These are phyloP conservation scores for Quercus mongolica DNA, from an alignment of 306 rosid genomes.

Conservation along the genomic window DNA sequence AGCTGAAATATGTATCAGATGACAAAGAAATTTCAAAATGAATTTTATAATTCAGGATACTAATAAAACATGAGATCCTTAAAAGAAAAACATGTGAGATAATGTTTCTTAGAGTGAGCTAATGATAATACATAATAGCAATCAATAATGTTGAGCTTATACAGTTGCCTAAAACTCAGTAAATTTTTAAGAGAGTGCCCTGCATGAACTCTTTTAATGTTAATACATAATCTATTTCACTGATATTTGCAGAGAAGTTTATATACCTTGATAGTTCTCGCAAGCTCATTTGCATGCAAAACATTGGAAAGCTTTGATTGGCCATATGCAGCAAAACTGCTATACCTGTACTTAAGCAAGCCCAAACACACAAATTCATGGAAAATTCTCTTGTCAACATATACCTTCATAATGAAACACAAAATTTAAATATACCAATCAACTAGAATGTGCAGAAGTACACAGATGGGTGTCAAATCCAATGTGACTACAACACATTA, in stretches of 20 bases:
- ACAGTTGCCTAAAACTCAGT: not conserved
- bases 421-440: not conserved
- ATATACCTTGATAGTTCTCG: constrained; percentile 57
- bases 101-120: not conserved
- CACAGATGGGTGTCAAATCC: not conserved
- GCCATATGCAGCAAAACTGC: constrained; percentile 67
- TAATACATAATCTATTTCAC: constrained; percentile 8
- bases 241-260: constrained; percentile 15
- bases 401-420: not conserved
- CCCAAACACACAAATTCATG: not conserved
- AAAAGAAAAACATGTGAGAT: not conserved
- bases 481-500: not conserved
- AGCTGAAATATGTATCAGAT: not conserved
- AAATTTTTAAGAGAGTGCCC: not conserved
- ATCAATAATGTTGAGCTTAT: not conserved
- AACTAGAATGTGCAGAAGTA: not conserved
- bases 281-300: constrained; percentile 82
- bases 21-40: not conserved
- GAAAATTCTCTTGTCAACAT: constrained; percentile 5
- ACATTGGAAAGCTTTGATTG: constrained; percentile 90
- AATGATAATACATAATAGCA: constrained; percentile 1
- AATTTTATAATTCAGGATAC: not conserved
- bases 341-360: constrained; percentile 49
- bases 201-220: constrained; percentile 5
- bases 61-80: not conserved